phyloP scores from a whole-genome alignment of 2,329 filamentous ascomycete species.

The Cladosporium oxysporum region DNA sequence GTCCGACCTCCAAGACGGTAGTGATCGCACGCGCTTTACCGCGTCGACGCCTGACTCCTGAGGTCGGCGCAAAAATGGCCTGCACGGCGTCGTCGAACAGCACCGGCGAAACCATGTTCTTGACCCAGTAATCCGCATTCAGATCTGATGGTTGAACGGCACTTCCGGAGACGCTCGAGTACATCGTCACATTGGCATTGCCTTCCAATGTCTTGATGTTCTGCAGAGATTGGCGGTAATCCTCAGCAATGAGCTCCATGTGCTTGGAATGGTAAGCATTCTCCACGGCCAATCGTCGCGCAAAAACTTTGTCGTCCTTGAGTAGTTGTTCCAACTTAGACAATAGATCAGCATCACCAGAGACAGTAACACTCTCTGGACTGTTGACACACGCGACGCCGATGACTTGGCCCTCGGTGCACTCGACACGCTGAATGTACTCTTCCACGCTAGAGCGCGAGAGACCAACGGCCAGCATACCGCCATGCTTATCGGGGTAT shows the following conservation, averaged over 20 bases:
- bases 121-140: constrained; percentile 43
- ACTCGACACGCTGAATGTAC: constrained; percentile 10
- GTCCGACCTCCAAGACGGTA: no score
- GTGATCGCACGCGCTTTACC: no score
- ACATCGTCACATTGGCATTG: no score
- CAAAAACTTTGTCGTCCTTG: neutral
- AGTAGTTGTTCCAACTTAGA: neutral
- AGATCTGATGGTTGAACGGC: neutral
- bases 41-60: no score
- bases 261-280: constrained; percentile 49
- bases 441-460: constrained; percentile 28
- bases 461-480: constrained; percentile 39
- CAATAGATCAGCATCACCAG: constrained; percentile 28
- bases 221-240: neutral
- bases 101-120: constrained; percentile 49
- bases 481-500: constrained; percentile 26
- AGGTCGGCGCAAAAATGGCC: no score
- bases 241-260: constrained; percentile 13
- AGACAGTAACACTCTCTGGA: constrained; percentile 45
- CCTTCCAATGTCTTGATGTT: neutral
- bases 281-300: constrained; percentile 31
- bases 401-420: constrained; percentile 15
- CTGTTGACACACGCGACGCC: constrained; percentile 44
- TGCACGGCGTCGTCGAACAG: constrained; percentile 40
- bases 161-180: no score